Conservation (phyloP, 2,329 filamentous ascomycete genomes). For the Xylariaceae sp. region DNA sequence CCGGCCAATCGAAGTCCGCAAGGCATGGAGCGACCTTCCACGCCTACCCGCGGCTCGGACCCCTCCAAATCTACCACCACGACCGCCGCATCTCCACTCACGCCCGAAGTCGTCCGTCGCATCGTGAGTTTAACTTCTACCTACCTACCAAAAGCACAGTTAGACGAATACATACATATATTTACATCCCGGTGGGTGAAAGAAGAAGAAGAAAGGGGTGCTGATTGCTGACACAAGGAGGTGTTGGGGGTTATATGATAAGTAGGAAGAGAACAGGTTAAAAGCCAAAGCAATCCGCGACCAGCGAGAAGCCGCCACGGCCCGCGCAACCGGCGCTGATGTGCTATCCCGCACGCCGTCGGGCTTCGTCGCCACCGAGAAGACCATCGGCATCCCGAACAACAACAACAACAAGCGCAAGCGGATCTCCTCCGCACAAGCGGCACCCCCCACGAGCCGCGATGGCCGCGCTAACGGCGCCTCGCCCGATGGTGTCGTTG, state of each 20-base stretch:
- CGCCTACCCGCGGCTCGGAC: conserved; percentile 36
- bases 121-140: conserved; percentile 40
- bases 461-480: conserved; percentile 54
- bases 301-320: conserved; percentile 62
- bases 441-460: conserved; percentile 56
- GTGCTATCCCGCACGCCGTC: conserved; percentile 49
- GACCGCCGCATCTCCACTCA: conserved; percentile 40
- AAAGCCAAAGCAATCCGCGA: conserved; percentile 82
- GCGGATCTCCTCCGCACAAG: conserved; percentile 62
- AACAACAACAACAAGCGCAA: conserved; percentile 65
- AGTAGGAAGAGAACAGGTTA: conserved; percentile 80
- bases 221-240: too few species aligned
- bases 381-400: conserved; percentile 53
- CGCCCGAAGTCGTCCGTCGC: conserved; percentile 49
- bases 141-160: too few species aligned
- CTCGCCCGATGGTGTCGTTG: conserved; percentile 20
- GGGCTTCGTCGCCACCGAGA: conserved; percentile 65
- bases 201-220: too few species aligned
- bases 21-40: conserved; percentile 44
- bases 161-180: too few species aligned
- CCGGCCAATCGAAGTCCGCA: too few species aligned
- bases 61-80: conserved; percentile 20
- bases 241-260: too few species aligned
- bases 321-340: conserved; percentile 40
- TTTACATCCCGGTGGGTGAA: too few species aligned